phyloP scores from a whole-genome alignment of 225 moss, liverwort and hornwort genomes.

The Marchantia polymorpha region DNA sequence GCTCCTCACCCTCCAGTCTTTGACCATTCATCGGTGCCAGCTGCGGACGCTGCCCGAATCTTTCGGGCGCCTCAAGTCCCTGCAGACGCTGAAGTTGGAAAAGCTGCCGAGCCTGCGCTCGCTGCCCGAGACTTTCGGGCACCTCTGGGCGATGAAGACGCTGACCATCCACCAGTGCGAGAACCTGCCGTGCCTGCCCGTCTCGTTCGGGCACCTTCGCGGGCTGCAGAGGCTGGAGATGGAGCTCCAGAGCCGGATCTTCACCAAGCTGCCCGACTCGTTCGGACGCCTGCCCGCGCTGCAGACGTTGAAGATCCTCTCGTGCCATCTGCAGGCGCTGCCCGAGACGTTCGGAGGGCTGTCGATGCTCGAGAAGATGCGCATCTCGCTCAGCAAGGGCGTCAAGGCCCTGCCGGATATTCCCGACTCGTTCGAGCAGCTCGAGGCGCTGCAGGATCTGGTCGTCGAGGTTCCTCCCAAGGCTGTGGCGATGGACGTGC shows the following conservation, averaged over 20 bases:
- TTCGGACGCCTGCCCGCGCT: conserved; percentile 1
- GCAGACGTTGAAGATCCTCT: conserved; percentile 1
- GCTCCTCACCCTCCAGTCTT: conserved; percentile 1
- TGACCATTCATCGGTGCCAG: conserved; percentile 11
- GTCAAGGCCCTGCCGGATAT: conserved; percentile 19
- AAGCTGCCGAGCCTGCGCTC: conserved; percentile 15
- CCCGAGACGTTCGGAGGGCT: conserved; percentile 16
- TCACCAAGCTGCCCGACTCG: conserved; percentile 20
- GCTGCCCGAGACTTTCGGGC: conserved; percentile 20
- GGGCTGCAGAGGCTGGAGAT: conserved; percentile 16
- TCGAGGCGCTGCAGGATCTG: conserved; percentile 13
- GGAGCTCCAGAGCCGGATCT: conserved; percentile 22
- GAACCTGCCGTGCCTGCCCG: conserved; percentile 13
- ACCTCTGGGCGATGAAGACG: conserved; percentile 3
- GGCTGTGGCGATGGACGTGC: conserved; percentile 14
- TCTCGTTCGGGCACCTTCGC: conserved; percentile 13
- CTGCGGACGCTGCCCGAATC: conserved; percentile 23
- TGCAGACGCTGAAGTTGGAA: conserved; percentile 19
- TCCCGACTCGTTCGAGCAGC: conserved; percentile 25
- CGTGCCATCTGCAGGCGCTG: conserved; percentile 22
- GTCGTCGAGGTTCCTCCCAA: conserved; percentile 20
- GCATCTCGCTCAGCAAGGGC: conserved; percentile 9
- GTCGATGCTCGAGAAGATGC: conserved; percentile 9
- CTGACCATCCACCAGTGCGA: conserved; percentile 12
- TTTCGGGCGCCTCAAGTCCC: conserved; percentile 9